Evolutionary conservation across 306 rosid genomes (phyloP).

Genomic region (Amphicarpaea edgeworthii): DNA sequence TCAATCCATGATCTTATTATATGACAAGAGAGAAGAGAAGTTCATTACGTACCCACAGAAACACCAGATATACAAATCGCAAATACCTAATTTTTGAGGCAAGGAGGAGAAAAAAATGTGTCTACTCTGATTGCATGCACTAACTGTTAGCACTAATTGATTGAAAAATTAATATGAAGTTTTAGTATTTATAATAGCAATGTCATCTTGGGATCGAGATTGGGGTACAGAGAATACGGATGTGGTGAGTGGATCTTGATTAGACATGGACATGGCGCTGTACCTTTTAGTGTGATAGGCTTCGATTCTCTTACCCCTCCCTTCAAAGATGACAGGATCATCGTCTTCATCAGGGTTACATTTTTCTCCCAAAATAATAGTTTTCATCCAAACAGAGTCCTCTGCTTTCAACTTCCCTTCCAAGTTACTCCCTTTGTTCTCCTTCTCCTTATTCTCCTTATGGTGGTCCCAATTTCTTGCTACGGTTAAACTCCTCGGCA

Average conservation of each 20-base stretch:
- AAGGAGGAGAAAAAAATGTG: too few species aligned
- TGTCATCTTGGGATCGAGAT: neutral
- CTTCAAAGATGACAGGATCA: constrained; percentile 59
- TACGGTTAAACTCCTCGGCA: constrained; percentile 66
- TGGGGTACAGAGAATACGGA: neutral
- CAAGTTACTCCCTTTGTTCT: constrained; percentile 35
- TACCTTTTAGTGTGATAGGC: constrained; percentile 66
- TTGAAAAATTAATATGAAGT: too few species aligned
- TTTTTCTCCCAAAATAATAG: constrained; percentile 84
- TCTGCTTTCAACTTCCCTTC: constrained; percentile 55
- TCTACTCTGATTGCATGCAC: too few species aligned
- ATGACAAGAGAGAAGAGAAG: neutral
- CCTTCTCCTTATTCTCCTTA: constrained; percentile 18
- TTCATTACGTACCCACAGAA: too few species aligned
- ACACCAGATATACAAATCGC: too few species aligned
- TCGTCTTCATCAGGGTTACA: constrained; percentile 66
- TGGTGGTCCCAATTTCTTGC: constrained; percentile 54
- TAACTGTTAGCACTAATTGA: too few species aligned
- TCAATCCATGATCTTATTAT: too few species aligned
- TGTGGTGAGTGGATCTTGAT: constrained; percentile 50
- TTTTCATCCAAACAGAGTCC: constrained; percentile 84
- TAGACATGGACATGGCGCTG: constrained; percentile 51
- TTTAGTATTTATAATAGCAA: too few species aligned
- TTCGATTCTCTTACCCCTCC: constrained; percentile 67
- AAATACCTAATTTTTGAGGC: too few species aligned